Base-by-base conservation (phyloP, 1,139 yeast species). In the Kluyveromyces sp. region DNA sequence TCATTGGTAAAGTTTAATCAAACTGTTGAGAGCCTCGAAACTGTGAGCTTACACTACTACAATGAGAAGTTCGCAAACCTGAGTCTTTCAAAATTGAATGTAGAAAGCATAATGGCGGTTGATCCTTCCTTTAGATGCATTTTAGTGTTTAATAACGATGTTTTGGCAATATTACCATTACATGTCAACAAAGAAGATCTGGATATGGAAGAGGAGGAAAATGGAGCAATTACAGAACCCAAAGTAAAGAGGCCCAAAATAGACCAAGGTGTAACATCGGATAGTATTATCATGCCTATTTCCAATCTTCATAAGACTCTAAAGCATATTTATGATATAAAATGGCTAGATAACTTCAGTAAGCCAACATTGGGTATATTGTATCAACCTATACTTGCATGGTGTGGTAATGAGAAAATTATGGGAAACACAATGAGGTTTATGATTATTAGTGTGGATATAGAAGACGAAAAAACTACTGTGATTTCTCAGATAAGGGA, bases 21-120 rank as follows among this genome's bases (percentile, higher is more conserved):
- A 7, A 66, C 61, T 6, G 63, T 60, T 15, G 72, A 78, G 50
- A 58, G 75, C 0, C 72, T 92, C 10, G 70, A 76, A 25, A 88
- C 97, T 0, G 75, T 80, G 3, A 86, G 96, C 44, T 71, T 92
- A 47, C 99, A 92, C 65, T 88, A 78, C 63, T 92, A 90, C 64
- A 97, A 90, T 59, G 77, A 79, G 46, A 77, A 81, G 39, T 73
- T 85, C 47, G 76, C 69, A 55, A 74, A 70, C 47, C 63, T 71
- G 48, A 78, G 79, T 37, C 72, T 71, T 50, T 78, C 74, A 49
- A 65, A 73, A 45, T 60, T 60, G 47, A 65, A 67, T 42, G 60
- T 70, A 4, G 61, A 70, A 4, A 69, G 88, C 0, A 69, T 70
- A 26, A 70, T 87, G 53, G 66, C 81, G 31, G 71, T 83, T 0